These are phyloP conservation scores for Paecilomyces niveus DNA, from an alignment of 2,329 filamentous ascomycete genomes.

Conservation along the genomic window DNA sequence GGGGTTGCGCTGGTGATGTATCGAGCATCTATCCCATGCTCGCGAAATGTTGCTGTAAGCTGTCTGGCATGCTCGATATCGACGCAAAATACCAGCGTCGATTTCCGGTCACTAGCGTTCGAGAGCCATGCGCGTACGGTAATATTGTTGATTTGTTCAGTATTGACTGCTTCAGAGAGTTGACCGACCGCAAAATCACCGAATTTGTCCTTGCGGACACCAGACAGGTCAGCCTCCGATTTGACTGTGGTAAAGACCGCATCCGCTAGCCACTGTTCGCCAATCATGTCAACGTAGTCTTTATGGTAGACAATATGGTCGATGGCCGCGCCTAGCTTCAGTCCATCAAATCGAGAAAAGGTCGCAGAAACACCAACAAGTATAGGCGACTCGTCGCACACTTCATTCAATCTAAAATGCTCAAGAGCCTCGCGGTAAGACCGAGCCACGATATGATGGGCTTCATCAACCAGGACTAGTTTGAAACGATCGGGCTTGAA, in stretches of 20 bases:
- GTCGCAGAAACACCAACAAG: constrained; percentile 88
- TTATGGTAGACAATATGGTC: constrained; percentile 97
- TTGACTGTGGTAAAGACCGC: constrained; percentile 92
- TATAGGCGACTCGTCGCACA: constrained; percentile 48
- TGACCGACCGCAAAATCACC: constrained; percentile 76
- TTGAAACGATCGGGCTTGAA: constrained; percentile 78
- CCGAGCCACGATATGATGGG: constrained; percentile 86
- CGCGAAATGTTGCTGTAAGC: constrained; percentile 68
- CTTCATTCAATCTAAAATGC: constrained; percentile 66
- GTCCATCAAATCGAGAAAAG: constrained; percentile 71
- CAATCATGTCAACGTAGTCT: constrained; percentile 73
- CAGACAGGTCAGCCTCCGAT: constrained; percentile 70
- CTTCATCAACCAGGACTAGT: constrained; percentile 88
- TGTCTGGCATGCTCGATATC: constrained; percentile 74
- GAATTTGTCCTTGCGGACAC: constrained; percentile 54
- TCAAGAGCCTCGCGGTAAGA: constrained; percentile 67
- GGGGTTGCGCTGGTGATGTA: constrained; percentile 81
- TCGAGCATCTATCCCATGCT: constrained; percentile 71
- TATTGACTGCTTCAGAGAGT: constrained; percentile 81
- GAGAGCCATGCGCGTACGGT: constrained; percentile 81
- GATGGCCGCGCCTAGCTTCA: constrained; percentile 74
- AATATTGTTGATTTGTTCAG: constrained; percentile 68
- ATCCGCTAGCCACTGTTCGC: constrained; percentile 83
- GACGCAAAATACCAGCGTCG: constrained; percentile 90
- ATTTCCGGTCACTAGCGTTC: constrained; percentile 65